These are phyloP conservation scores for Biscogniauxia mediterranea DNA, from an alignment of 2,329 filamentous ascomycete genomes.

Conservation along the genomic window DNA sequence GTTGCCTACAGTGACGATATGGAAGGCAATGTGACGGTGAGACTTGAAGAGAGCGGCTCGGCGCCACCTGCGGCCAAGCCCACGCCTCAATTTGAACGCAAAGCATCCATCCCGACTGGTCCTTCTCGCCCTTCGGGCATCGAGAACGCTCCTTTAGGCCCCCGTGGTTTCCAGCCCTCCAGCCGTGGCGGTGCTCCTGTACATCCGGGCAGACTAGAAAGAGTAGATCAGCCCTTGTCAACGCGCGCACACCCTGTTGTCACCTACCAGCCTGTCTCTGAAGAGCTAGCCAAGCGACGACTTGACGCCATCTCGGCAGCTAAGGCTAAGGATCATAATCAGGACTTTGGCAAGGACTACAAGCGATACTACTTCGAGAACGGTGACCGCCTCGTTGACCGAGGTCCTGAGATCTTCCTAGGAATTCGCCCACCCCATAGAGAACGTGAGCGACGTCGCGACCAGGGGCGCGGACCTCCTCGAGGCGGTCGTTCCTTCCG, in stretches of 20 bases:
- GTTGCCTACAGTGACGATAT: conserved; percentile 64
- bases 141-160: conserved; percentile 38
- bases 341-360: conserved; percentile 50
- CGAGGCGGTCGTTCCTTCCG: conserved; percentile 21
- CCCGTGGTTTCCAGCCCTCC: conserved; percentile 36
- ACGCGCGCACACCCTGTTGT: conserved; percentile 45
- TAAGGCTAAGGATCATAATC: conserved; percentile 42
- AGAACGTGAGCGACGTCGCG: conserved; percentile 42
- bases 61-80: conserved; percentile 22
- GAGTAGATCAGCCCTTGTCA: conserved; percentile 21
- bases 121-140: conserved; percentile 31
- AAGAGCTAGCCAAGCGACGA: conserved; percentile 62
- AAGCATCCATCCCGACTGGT: conserved; percentile 30
- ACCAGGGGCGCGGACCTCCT: conserved; percentile 36
- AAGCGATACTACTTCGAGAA: conserved; percentile 74
- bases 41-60: conserved; percentile 49
- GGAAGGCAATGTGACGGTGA: conserved; percentile 54
- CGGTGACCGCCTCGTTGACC: conserved; percentile 64
- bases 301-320: conserved; percentile 54
- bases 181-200: conserved; percentile 24
- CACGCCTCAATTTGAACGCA: conserved; percentile 22
- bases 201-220: conserved; percentile 21
- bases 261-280: conserved; percentile 56
- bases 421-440: conserved; percentile 61
- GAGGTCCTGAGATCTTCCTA: conserved; percentile 67